Percentiles rank a stretch among this genome's conserved stretches.
Evolutionary conservation across 2,329 filamentous ascomycete species (phyloP).

Genomic region (Monosporascus sp.): DNA sequence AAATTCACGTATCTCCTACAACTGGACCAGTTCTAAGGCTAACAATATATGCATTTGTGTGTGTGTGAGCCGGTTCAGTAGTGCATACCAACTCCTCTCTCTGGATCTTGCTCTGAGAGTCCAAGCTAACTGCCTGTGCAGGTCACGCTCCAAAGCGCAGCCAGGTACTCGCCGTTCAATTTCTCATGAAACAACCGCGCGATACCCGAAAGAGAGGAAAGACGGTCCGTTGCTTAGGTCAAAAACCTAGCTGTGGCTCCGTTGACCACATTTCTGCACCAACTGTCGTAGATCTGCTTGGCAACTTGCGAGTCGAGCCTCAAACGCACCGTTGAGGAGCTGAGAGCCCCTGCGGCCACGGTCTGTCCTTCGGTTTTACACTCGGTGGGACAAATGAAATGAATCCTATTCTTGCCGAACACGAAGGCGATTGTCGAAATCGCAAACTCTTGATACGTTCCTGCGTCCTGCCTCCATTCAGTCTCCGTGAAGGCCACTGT

Average conservation of each 20-base stretch:
- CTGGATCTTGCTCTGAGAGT: neutral
- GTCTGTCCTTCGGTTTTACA: too few species aligned
- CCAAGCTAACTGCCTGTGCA: neutral
- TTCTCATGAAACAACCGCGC: neutral
- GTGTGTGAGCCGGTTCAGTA: too few species aligned
- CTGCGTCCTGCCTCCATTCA: neutral
- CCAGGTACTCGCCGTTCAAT: neutral
- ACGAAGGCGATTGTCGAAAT: neutral
- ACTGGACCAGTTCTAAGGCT: too few species aligned
- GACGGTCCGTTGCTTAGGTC: neutral
- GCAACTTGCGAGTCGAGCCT: too few species aligned
- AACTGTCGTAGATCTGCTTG: too few species aligned
- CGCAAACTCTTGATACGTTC: neutral
- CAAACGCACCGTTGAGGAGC: too few species aligned
- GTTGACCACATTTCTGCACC: too few species aligned
- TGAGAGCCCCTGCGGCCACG: too few species aligned
- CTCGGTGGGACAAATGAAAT: neutral
- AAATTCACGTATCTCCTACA: too few species aligned
- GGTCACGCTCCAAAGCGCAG: slow-evolving; percentile 1
- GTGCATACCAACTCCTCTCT: too few species aligned
- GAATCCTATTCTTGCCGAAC: neutral
- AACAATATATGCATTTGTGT: too few species aligned
- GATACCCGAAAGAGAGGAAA: slow-evolving; percentile 1
- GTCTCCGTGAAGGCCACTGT: neutral
- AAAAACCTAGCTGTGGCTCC: neutral